Conservation (phyloP, 805 yeast species). For the Lipomyces starkeyi region DNA sequence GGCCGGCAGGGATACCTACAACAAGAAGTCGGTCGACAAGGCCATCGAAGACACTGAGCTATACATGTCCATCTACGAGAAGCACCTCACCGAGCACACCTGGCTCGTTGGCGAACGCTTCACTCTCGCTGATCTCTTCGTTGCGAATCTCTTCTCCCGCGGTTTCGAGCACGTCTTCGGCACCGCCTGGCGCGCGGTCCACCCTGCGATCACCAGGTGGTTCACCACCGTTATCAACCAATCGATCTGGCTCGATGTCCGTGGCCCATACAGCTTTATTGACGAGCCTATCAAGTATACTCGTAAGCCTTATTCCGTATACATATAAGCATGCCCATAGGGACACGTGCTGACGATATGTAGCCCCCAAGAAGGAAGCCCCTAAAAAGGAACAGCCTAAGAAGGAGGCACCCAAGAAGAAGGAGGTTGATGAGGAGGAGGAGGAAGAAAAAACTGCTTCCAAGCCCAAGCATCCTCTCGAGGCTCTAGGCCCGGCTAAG, state of each 20-base stretch:
- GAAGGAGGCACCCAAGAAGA: slow-evolving; percentile 43
- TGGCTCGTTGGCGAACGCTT: slow-evolving; percentile 73
- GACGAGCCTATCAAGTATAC: slow-evolving; percentile 70
- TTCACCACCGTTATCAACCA: slow-evolving; percentile 59
- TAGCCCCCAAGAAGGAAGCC: slow-evolving; percentile 47
- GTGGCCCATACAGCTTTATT: slow-evolving; percentile 57
- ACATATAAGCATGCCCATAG: not conserved
- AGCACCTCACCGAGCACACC: slow-evolving; percentile 63
- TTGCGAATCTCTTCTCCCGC: slow-evolving; percentile 57
- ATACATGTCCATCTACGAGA: slow-evolving; percentile 49
- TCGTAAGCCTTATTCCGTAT: slow-evolving; percentile 12
- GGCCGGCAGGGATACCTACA: slow-evolving; percentile 71
- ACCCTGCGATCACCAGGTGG: slow-evolving; percentile 76
- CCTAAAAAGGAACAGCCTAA: slow-evolving; percentile 70
- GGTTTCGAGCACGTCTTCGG: slow-evolving; percentile 68
- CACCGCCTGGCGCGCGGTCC: slow-evolving; percentile 63
- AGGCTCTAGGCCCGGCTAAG: slow-evolving; percentile 73
- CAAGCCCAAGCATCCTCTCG: slow-evolving; percentile 91
- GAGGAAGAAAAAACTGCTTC: slow-evolving; percentile 45
- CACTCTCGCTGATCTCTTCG: slow-evolving; percentile 68
- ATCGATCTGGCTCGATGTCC: slow-evolving; percentile 56
- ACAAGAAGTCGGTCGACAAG: slow-evolving; percentile 68
- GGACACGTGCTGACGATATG: not conserved
- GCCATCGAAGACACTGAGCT: slow-evolving; percentile 47
- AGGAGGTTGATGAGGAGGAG: slow-evolving; percentile 45